A percentile compares a stretch with the other conserved stretches of the same genome.
Conservation (phyloP, 371 early-diverging fungal species). For the Entomophthora muscae region DNA sequence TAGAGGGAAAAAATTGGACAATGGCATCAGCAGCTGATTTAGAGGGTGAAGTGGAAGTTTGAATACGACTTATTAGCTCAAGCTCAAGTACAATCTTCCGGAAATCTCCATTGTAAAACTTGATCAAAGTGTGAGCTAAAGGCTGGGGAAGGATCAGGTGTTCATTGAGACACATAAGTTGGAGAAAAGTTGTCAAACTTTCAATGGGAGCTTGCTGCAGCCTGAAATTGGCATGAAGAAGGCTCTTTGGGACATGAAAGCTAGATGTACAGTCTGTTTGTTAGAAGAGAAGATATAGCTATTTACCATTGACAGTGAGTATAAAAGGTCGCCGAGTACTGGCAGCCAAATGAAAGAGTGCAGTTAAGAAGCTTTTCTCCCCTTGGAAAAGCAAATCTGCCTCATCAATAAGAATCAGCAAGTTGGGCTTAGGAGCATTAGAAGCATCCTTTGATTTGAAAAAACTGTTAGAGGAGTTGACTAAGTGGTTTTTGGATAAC, state of each 20-base stretch:
- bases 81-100: not conserved
- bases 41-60: not conserved
- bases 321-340: not conserved
- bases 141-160: not conserved
- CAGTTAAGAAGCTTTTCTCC: not conserved
- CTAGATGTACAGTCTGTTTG: not conserved
- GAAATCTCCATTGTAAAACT: not conserved
- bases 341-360: not conserved
- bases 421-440: not conserved
- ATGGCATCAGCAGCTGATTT: not conserved
- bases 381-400: not conserved
- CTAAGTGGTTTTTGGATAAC: not conserved
- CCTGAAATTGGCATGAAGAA: not conserved
- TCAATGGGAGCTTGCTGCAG: not conserved
- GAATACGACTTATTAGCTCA: not conserved
- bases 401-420: not conserved
- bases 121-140: not conserved
- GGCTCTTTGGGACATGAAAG: not conserved
- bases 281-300: not conserved
- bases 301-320: not conserved
- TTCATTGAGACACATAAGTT: not conserved
- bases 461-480: not conserved
- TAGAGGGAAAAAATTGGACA: not conserved
- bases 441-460: not conserved
- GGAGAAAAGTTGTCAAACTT: not conserved